Conservation (phyloP, 169 alveolate species). For the Eimeria acervulina region DNA sequence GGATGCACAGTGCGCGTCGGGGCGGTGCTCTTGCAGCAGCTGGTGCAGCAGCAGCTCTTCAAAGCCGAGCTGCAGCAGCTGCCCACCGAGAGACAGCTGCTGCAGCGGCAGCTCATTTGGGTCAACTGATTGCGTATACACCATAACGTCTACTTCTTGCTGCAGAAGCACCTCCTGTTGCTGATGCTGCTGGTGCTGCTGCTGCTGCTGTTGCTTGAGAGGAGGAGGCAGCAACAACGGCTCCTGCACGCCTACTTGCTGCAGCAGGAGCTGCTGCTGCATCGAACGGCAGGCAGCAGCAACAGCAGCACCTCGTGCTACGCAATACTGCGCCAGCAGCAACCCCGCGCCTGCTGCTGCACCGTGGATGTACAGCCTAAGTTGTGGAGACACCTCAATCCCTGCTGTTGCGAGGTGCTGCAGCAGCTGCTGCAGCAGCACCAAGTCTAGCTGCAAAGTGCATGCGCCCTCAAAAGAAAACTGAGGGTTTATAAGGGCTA, state of each 20-base stretch:
- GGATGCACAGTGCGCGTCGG: slow-evolving; percentile 4
- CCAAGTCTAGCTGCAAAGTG: slow-evolving; percentile 41
- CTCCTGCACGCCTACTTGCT: slow-evolving; percentile 30
- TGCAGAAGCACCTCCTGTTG: slow-evolving; percentile 28
- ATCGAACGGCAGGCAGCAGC: slow-evolving; percentile 61
- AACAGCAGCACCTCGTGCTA: slow-evolving; percentile 12
- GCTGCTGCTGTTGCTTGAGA: slow-evolving; percentile 12
- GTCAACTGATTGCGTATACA: slow-evolving; percentile 12
- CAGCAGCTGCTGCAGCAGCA: slow-evolving; percentile 42
- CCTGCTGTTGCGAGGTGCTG: slow-evolving; percentile 30
- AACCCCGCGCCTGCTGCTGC: slow-evolving; percentile 29
- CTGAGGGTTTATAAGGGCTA: slow-evolving; percentile 1
- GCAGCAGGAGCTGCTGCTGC: slow-evolving; percentile 41
- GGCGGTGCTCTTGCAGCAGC: slow-evolving; percentile 21
- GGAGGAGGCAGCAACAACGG: neutral
- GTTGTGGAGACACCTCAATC: neutral
- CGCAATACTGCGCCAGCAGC: slow-evolving; percentile 25
- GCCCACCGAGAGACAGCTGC: slow-evolving; percentile 39
- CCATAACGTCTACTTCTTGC: slow-evolving; percentile 22
- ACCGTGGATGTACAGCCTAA: neutral
- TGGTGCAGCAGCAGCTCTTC: slow-evolving; percentile 20
- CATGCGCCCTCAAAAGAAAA: slow-evolving; percentile 43
- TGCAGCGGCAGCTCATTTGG: slow-evolving; percentile 36
- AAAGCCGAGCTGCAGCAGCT: slow-evolving; percentile 15
- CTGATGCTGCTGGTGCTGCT: slow-evolving; percentile 29